Conservation (phyloP, 2,329 filamentous ascomycete genomes). For the Penicillium corylophilum region DNA sequence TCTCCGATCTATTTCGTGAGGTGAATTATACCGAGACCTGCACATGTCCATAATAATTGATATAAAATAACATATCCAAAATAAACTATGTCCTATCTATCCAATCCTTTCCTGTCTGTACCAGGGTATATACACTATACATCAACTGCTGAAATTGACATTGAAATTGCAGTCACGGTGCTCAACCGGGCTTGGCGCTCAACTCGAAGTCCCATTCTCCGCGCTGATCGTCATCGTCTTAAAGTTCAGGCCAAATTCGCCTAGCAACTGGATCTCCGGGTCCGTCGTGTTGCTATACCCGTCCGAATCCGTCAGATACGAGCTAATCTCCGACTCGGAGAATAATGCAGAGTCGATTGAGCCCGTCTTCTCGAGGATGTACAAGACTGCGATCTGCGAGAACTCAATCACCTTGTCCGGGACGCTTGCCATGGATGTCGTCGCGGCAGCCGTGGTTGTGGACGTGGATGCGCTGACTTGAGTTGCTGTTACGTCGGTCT, state of each 20-base stretch:
- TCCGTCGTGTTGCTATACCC: slow-evolving; percentile 22
- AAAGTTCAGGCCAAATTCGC: slow-evolving; percentile 37
- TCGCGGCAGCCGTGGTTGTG: background rate
- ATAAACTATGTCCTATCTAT: background rate
- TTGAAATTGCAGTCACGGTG: background rate
- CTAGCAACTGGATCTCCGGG: slow-evolving; percentile 21
- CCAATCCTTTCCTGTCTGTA: background rate
- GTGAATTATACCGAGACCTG: background rate
- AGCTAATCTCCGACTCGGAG: slow-evolving; percentile 30
- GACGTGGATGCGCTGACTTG: slow-evolving; percentile 17
- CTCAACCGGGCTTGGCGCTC: slow-evolving; percentile 1
- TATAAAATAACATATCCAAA: background rate
- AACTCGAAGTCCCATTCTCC: slow-evolving; percentile 26
- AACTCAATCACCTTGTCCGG: slow-evolving; percentile 32
- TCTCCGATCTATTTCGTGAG: background rate
- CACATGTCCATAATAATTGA: background rate
- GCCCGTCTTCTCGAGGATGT: slow-evolving; percentile 37
- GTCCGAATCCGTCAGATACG: slow-evolving; percentile 27
- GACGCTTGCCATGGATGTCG: slow-evolving; percentile 6
- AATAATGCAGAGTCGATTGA: slow-evolving; percentile 30
- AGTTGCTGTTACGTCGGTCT: slow-evolving; percentile 10
- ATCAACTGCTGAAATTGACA: too few relatives aligned
- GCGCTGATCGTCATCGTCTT: slow-evolving; percentile 35
- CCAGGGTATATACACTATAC: background rate
- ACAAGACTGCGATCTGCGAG: slow-evolving; percentile 43